These are phyloP conservation scores for Theobroma grandiflorum DNA, from an alignment of 441 rosid species.

Conservation along the genomic window DNA sequence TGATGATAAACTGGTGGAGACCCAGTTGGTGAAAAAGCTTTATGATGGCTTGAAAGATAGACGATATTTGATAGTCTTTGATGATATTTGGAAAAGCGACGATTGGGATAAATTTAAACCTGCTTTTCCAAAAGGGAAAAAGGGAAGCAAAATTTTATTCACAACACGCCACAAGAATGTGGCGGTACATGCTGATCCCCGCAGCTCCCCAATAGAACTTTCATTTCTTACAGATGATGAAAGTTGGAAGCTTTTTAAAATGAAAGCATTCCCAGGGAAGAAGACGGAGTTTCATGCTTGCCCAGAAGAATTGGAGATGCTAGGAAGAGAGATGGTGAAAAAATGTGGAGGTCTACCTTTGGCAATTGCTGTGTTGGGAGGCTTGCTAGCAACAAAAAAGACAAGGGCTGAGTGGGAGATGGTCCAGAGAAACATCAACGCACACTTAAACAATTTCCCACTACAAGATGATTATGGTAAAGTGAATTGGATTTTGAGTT, in stretches of 20 bases:
- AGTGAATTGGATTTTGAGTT: constrained; percentile 12
- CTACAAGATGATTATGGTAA: neutral
- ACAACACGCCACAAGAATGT: constrained; percentile 31
- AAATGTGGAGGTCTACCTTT: constrained; percentile 31
- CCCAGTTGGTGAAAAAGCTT: constrained; percentile 25
- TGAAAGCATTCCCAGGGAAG: neutral
- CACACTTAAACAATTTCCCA: neutral
- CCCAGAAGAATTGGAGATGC: neutral
- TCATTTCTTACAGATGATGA: constrained; percentile 28
- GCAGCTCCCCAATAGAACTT: constrained; percentile 5
- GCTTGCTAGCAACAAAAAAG: constrained; percentile 24
- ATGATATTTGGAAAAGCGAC: constrained; percentile 30
- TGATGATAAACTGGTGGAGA: neutral
- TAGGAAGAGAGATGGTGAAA: constrained; percentile 24
- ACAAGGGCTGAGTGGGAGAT: neutral
- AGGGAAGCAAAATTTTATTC: constrained; percentile 30
- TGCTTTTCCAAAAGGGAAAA: constrained; percentile 16
- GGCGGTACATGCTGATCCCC: constrained; percentile 2
- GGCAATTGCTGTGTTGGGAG: constrained; percentile 27
- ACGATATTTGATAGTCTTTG: constrained; percentile 30
- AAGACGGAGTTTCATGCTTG: neutral
- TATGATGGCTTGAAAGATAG: neutral
- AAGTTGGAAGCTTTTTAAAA: constrained; percentile 26
- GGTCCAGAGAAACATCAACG: constrained; percentile 4
- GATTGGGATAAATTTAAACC: constrained; percentile 32